A percentile compares a stretch with the other conserved stretches of the same genome.
Evolutionary conservation across 257 asterid genomes (phyloP).

Genomic region (Nicotiana tabacum): DNA sequence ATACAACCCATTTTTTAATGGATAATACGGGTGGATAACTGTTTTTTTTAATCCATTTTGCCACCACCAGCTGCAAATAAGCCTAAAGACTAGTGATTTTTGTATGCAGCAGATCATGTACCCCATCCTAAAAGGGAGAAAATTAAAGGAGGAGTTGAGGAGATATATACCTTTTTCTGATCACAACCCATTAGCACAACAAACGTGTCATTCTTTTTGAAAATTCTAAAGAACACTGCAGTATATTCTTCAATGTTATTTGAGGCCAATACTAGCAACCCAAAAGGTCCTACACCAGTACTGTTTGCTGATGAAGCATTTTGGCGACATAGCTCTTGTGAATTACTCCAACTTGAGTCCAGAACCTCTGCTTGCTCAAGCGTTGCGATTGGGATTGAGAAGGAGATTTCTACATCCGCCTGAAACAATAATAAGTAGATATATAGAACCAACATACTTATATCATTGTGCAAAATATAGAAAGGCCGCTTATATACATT

Average conservation of each 20-base stretch:
- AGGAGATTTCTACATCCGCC: background rate
- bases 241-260: constrained; percentile 30
- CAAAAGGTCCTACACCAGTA: constrained; percentile 37
- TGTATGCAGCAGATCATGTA: background rate
- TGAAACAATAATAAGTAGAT: constrained; percentile 2
- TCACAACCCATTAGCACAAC: constrained; percentile 52
- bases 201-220: constrained; percentile 20
- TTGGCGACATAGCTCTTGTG: constrained; percentile 28
- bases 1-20: too few relatives aligned
- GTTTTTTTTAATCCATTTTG: too few relatives aligned
- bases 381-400: constrained; percentile 18
- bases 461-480: too few relatives aligned
- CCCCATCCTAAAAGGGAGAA: background rate
- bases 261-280: constrained; percentile 6
- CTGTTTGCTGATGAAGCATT: constrained; percentile 22
- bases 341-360: constrained; percentile 20
- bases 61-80: too few relatives aligned
- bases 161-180: constrained; percentile 36
- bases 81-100: too few relatives aligned
- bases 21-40: too few relatives aligned
- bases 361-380: constrained; percentile 25
- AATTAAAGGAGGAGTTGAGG: too few relatives aligned
- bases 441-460: background rate
- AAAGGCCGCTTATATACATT: constrained; percentile 9
- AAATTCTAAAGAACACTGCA: constrained; percentile 37